Conservation (phyloP, 2,329 filamentous ascomycete genomes). For the Akanthomyces uredinophilus region DNA sequence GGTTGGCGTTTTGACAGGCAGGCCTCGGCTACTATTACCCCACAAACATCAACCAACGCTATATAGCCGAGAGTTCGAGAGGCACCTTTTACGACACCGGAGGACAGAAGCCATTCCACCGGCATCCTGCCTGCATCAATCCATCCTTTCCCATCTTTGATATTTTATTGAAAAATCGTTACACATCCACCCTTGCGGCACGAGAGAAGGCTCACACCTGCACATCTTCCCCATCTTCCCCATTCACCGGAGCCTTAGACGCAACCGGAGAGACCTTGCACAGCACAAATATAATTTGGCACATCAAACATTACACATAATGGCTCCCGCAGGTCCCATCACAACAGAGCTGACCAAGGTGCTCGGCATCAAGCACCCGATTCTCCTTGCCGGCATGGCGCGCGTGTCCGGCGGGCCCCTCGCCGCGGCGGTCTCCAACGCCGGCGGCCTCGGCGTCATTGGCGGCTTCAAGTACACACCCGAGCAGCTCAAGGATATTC, state of each 20-base stretch:
- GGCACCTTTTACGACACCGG: background rate
- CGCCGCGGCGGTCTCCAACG: slow-evolving; percentile 82
- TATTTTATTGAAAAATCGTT: background rate
- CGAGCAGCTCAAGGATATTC: slow-evolving; percentile 68
- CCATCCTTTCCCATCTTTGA: background rate
- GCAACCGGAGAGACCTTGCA: background rate
- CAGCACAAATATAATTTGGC: background rate
- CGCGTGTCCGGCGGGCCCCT: slow-evolving; percentile 74
- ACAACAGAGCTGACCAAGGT: slow-evolving; percentile 73
- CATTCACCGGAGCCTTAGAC: background rate
- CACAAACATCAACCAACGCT: background rate
- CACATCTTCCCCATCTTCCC: background rate
- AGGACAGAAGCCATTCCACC: background rate
- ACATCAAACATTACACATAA: background rate
- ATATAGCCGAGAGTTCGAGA: slow-evolving; percentile 10
- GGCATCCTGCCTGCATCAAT: background rate
- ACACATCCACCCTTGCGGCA: background rate
- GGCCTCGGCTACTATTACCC: slow-evolving; percentile 9
- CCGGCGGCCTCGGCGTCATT: slow-evolving; percentile 76
- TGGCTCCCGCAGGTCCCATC: slow-evolving; percentile 45
- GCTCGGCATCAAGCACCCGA: slow-evolving; percentile 78
- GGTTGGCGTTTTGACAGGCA: background rate
- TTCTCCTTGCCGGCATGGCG: slow-evolving; percentile 93
- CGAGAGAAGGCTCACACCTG: background rate
- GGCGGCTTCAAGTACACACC: slow-evolving; percentile 69